These are phyloP conservation scores for Globisporangium barbulae DNA, from an alignment of 352 stramenopile species.

Conservation along the genomic window DNA sequence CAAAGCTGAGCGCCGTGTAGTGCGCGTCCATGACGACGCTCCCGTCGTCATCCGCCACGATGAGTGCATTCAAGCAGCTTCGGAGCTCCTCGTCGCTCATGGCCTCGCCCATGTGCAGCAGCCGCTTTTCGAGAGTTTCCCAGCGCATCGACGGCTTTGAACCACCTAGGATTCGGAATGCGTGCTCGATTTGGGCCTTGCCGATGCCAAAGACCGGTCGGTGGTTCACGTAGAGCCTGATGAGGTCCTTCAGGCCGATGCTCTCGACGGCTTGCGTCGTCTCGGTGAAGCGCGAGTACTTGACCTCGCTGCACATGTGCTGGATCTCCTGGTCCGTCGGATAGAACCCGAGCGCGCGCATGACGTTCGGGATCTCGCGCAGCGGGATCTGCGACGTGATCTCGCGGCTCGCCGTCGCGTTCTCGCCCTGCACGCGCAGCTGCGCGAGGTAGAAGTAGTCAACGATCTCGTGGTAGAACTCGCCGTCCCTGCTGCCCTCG, in stretches of 20 bases:
- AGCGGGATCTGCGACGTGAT: conserved; percentile 77
- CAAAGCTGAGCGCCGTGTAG: conserved; percentile 69
- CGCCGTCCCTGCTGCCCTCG: conserved; percentile 76
- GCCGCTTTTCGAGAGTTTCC: conserved; percentile 54
- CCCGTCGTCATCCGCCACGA: conserved; percentile 32
- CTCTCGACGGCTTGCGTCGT: conserved; percentile 66
- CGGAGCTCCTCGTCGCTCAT: conserved; percentile 83
- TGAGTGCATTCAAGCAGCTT: conserved; percentile 72
- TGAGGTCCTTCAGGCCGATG: conserved; percentile 70
- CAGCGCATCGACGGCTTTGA: conserved; percentile 35
- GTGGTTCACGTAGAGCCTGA: conserved; percentile 93
- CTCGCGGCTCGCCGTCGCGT: conserved; percentile 66
- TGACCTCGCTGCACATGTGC: conserved; percentile 86
- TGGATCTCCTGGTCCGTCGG: conserved; percentile 90
- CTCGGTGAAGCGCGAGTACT: conserved; percentile 77
- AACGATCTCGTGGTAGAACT: conserved; percentile 90
- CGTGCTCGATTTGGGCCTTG: conserved; percentile 74
- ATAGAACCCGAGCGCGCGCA: conserved; percentile 92
- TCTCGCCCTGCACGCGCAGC: conserved; percentile 89
- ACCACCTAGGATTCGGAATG: conserved; percentile 54
- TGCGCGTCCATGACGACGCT: conserved; percentile 34
- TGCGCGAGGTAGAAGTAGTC: conserved; percentile 95
- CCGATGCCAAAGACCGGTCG: conserved; percentile 85
- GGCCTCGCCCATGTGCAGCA: conserved; percentile 69
- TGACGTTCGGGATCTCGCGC: conserved; percentile 89